Evolutionary conservation across 2,329 filamentous ascomycete genomes (phyloP).

Genomic region (Fusarium sublunatum): DNA sequence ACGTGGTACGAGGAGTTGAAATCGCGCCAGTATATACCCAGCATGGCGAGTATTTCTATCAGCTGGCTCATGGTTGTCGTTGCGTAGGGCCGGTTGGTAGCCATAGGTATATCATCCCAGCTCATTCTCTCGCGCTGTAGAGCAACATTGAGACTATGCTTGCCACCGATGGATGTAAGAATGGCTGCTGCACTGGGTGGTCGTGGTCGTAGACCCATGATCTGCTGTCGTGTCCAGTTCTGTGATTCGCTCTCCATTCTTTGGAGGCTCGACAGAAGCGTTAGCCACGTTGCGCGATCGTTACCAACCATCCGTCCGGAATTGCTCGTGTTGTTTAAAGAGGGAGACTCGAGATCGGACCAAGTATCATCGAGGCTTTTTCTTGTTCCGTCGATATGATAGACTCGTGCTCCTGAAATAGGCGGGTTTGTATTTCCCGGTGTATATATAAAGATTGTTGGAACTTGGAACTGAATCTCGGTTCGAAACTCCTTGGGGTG

Average conservation of each 20-base stretch:
- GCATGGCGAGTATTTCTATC: constrained; percentile 24
- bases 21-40: constrained; percentile 22
- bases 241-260: constrained; percentile 26
- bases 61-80: constrained; percentile 21
- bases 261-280: constrained; percentile 2
- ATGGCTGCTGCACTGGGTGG: constrained; percentile 14
- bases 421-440: neutral
- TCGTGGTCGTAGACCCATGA: constrained; percentile 15
- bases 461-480: constrained; percentile 14
- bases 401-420: neutral
- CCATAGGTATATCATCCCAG: constrained; percentile 24
- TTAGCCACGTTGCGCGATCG: constrained; percentile 21
- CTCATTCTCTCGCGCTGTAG: constrained; percentile 18
- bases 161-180: constrained; percentile 11
- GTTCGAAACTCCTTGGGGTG: constrained; percentile 19
- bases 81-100: constrained; percentile 17
- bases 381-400: constrained; percentile 11
- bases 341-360: constrained; percentile 8
- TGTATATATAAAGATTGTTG: constrained; percentile 6
- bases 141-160: constrained; percentile 8
- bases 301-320: constrained; percentile 15
- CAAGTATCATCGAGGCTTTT: constrained; percentile 23
- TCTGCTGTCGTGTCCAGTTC: constrained; percentile 25
- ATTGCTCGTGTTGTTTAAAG: neutral
- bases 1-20: constrained; percentile 13